phyloP scores from a whole-genome alignment of 495 filamentous ascomycete species.

The Rostrohypoxylon terebratum region DNA sequence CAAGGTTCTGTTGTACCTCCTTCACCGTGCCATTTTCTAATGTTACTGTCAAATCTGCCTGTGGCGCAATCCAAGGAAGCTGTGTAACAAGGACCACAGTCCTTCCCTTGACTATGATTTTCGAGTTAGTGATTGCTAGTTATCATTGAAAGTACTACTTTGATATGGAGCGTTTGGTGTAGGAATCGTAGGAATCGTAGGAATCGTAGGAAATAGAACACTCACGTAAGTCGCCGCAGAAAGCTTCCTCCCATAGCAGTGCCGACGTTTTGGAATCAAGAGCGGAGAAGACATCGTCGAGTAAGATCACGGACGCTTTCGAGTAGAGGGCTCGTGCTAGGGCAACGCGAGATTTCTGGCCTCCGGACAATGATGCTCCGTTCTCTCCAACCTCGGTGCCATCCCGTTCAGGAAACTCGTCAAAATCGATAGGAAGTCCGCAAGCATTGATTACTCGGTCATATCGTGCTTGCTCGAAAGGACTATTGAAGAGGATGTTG shows the following conservation, averaged over 20 bases:
- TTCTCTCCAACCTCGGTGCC: constrained; percentile 75
- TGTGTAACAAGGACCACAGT: constrained; percentile 57
- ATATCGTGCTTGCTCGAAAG: constrained; percentile 62
- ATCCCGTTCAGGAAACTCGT: constrained; percentile 56
- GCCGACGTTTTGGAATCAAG: constrained; percentile 65
- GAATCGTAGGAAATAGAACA: constrained; percentile 26
- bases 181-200: background rate
- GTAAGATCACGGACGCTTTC: constrained; percentile 68
- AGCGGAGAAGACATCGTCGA: constrained; percentile 79
- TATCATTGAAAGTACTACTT: background rate
- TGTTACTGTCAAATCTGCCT: constrained; percentile 58
- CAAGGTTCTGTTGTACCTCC: constrained; percentile 51
- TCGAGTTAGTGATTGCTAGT: constrained; percentile 20
- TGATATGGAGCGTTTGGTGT: background rate
- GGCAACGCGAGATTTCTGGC: constrained; percentile 76
- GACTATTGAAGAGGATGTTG: constrained; percentile 68
- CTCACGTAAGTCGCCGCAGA: constrained; percentile 62
- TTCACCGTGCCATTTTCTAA: constrained; percentile 57
- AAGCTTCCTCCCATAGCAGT: constrained; percentile 61
- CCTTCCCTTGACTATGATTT: constrained; percentile 42
- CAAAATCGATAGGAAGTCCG: constrained; percentile 70
- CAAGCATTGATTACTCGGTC: constrained; percentile 72
- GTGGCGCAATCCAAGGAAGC: constrained; percentile 58
- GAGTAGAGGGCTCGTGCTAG: constrained; percentile 78
- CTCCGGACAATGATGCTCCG: constrained; percentile 75